Percentiles rank a stretch among this genome's conserved stretches.
Conservation (phyloP, 176 grass and related monocot genomes). For the Raddia distichophylla region DNA sequence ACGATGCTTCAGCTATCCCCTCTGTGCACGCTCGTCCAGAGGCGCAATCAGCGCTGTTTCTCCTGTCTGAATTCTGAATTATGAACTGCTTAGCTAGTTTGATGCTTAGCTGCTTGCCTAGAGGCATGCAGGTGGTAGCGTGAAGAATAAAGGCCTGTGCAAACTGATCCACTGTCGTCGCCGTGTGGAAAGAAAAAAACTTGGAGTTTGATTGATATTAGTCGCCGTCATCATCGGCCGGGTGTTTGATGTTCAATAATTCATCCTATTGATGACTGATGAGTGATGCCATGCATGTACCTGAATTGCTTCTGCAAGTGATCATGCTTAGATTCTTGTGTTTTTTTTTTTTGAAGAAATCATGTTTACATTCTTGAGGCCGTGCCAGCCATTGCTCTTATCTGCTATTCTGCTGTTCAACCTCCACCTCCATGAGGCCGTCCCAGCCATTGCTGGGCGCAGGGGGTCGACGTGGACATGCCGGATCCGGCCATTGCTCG, state of each 20-base stretch:
- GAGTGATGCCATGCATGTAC: neutral
- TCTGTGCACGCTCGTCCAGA: neutral
- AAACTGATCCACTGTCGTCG: neutral
- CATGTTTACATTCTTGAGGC: neutral
- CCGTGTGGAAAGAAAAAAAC: neutral
- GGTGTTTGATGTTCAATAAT: conserved; percentile 29
- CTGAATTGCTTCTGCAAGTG: conserved; percentile 14
- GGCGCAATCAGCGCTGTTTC: neutral
- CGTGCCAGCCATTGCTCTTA: neutral
- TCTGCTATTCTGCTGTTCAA: neutral
- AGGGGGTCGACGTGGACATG: conserved; percentile 45
- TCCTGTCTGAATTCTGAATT: neutral
- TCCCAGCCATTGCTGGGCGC: neutral
- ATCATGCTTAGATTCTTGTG: neutral
- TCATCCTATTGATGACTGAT: neutral
- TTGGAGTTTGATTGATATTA: neutral
- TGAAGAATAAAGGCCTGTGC: conserved; percentile 25
- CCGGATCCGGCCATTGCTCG: conserved; percentile 23
- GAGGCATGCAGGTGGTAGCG: neutral
- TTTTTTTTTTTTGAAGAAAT: neutral
- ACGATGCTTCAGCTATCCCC: neutral
- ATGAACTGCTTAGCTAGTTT: neutral
- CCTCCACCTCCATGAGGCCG: neutral
- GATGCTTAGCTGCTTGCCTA: neutral
- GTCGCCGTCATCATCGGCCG: neutral